Base-by-base conservation (phyloP, 2,329 filamentous ascomycete genomes). In the Aquanectria penicillioides region DNA sequence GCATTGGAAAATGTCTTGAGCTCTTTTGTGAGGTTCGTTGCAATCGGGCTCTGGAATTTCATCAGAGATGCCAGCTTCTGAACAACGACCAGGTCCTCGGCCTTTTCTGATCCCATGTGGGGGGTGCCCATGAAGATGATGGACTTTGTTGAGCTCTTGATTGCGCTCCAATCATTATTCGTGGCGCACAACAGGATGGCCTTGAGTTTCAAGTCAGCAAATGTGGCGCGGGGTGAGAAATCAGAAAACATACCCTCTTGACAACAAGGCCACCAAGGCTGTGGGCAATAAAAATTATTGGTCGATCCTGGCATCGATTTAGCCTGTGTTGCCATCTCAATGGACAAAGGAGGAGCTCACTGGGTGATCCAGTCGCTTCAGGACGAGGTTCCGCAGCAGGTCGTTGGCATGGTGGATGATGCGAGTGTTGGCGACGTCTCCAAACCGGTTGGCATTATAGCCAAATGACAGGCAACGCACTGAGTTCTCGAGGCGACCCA, bases 111-210 rank as follows among this genome's bases (percentile, higher is more conserved):
- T 20, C 64, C 64, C 64, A 66, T 65, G 20, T 66, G 64, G 13
- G 64, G 64, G 6, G 64, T 66, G 12, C 64, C 64, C 62, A 66
- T 65, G 17, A 66, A 66, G 2, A 66, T 48, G 7, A 66, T 65
- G 1, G 64, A 57, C 25, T 65, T 63, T 10, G 64, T 66, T 10
- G 64, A 62, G 28, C 38, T 40, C 31, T 65, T 65, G 12, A 66
- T 41, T 13, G 51, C 60, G 12, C 38, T 40, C 62, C 64, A 66
- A 20, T 65, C 63, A 17, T 64, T 43, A 9, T 65, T 65, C 10
- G 63, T 64, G 22, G 63, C 58, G 15, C 58, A 65, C 7, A 65
- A 36, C 3, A 65, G 54, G 37, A 64, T 65, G 6, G 63, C 61
- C 63, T 65, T n/a, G n/a, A n/a, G n/a, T n/a, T n/a, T n/a, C n/a